Conservation (phyloP, 1,284 basidiomycete species). For the Fomitopsis schrenkii region DNA sequence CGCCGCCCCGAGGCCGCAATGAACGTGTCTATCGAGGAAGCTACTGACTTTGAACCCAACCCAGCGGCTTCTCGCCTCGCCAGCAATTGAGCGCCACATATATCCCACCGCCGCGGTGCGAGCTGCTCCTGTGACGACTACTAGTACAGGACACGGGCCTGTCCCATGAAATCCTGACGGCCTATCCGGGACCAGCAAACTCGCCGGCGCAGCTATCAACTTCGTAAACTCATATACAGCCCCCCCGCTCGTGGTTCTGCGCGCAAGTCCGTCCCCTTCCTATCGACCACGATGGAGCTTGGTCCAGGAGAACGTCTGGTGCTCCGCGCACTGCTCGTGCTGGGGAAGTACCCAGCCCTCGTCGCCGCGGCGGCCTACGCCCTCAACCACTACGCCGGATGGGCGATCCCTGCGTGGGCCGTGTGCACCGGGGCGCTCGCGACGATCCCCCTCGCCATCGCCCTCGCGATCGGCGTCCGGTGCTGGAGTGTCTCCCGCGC, state of each 20-base stretch:
- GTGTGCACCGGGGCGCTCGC: neutral
- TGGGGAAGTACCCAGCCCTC: neutral
- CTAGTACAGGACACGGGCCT: neutral
- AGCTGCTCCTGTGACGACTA: neutral
- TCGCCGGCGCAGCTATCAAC: neutral
- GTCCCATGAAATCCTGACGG: neutral
- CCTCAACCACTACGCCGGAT: neutral
- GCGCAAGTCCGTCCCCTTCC: too few relatives aligned
- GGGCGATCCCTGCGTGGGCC: constrained; percentile 7
- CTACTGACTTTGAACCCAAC: neutral
- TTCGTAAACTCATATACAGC: neutral
- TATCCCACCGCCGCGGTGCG: too few relatives aligned
- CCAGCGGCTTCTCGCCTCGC: neutral
- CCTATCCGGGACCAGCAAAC: neutral
- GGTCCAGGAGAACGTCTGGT: constrained; percentile 5
- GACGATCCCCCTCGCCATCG: constrained; percentile 5
- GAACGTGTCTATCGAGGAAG: neutral
- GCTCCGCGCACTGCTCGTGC: neutral
- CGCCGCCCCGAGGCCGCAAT: neutral
- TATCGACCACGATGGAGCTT: neutral
- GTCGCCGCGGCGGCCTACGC: neutral
- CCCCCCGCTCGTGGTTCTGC: too few relatives aligned
- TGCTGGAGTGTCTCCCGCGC: constrained; percentile 7
- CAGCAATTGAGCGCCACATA: too few relatives aligned
- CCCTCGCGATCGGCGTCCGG: neutral